These are phyloP conservation scores for Juglanconis sp. DNA, from an alignment of 2,329 filamentous ascomycete species.

Conservation along the genomic window DNA sequence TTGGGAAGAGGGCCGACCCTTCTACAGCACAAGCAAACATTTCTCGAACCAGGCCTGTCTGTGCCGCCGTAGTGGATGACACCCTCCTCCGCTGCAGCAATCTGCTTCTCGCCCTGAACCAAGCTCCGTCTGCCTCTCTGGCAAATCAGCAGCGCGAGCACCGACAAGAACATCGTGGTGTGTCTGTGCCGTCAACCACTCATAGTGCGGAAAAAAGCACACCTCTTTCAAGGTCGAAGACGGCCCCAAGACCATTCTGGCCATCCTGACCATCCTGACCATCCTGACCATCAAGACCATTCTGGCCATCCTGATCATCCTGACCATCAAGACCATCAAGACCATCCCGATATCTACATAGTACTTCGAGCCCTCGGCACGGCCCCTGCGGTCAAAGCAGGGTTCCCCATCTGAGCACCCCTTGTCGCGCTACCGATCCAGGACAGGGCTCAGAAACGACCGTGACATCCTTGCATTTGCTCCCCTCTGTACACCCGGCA, in stretches of 20 bases:
- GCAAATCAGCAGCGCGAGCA: background rate
- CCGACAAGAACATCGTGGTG: background rate
- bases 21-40: background rate
- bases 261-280: too few relatives aligned
- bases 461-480: background rate
- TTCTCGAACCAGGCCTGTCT: background rate
- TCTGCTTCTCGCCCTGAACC: background rate
- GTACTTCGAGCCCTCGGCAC: background rate
- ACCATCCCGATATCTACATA: background rate
- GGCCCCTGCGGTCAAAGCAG: background rate
- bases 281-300: too few relatives aligned
- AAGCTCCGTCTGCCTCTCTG: background rate
- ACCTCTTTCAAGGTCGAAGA: too few relatives aligned
- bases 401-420: constrained; percentile 8
- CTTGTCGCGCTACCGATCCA: background rate
- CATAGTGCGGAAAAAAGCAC: too few relatives aligned
- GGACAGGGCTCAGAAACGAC: background rate
- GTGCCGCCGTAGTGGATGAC: background rate
- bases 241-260: too few relatives aligned
- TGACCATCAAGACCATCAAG: too few relatives aligned
- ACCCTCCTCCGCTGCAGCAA: background rate
- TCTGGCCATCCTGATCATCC: too few relatives aligned
- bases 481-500: constrained; percentile 1
- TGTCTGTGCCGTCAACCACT: background rate
- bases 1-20: constrained; percentile 3